Base-by-base conservation (phyloP, 2,329 filamentous ascomycete species). In the Trichoderma koningiopsis region DNA sequence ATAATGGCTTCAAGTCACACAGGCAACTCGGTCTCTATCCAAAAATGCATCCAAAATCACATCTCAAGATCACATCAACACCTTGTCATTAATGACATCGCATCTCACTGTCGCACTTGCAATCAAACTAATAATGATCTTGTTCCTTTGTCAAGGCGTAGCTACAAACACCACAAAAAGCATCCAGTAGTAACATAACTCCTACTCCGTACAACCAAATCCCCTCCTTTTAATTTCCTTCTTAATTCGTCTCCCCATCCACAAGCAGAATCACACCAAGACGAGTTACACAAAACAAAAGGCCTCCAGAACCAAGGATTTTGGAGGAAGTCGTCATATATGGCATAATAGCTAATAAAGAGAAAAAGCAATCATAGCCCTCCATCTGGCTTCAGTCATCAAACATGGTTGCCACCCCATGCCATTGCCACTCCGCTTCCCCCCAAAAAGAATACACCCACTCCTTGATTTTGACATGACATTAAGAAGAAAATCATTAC, bases 291-390 rank as follows among this genome's bases (percentile, higher is more conserved):
- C 29, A 55, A 56, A 49, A 62, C 29, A 33, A 29, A 19, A 35
- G 27, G n/a, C 47, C 27, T 13, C 49, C 35, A 43, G 19, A 56
- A 11, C 60, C 29, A 58, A 37, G 31, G 14, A 16, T 37, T 37
- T 58, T 24, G n/a, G 19, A 31, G 56, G 27, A 27, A 69, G 61
- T 58, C 43, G 60, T 66, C 35, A 49, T 57, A 66, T 58, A 58
- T 66, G 62, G 62, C 62, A 33, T 66, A 66, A 65, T 65, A 57
- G 47, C 64, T 68, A 59, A 31, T 53, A 53, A 22, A 43, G 24
- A 64, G 10, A 59, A 64, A 64, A 27, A 69, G 24, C 19, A 60
- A 63, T 63, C 67, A 64, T 69, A 62, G 53, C 59, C 56, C 52
- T 53, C 58, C 58, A 49, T 40, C 53, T n/a, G 53, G 37, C 60